These are phyloP conservation scores for Pyricularia pennisetigena DNA, from an alignment of 2,329 filamentous ascomycete genomes.

Conservation along the genomic window DNA sequence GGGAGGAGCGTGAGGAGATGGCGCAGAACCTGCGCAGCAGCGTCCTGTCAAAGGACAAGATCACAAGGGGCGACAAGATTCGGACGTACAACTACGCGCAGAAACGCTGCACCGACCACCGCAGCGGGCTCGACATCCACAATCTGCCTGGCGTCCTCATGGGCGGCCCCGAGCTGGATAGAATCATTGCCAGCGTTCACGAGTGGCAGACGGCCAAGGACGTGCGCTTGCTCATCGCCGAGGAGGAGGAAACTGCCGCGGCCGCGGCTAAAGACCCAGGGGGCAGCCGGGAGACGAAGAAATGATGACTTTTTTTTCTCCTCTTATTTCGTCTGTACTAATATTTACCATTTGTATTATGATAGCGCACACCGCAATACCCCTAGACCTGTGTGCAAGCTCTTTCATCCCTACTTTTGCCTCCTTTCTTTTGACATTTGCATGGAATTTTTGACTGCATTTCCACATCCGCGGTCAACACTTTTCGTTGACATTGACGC, in stretches of 20 bases:
- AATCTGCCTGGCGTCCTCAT: constrained; percentile 72
- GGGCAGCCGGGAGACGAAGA: constrained; percentile 12
- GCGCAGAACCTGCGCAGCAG: constrained; percentile 64
- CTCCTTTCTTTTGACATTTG: not conserved
- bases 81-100: constrained; percentile 76
- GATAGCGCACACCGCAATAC: not conserved
- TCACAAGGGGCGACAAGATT: constrained; percentile 89
- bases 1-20: constrained; percentile 78
- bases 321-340: not conserved
- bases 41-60: constrained; percentile 68
- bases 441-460: not conserved
- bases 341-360: not conserved
- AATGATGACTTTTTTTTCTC: not conserved
- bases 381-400: not conserved
- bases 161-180: constrained; percentile 61
- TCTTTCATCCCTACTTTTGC: not conserved
- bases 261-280: constrained; percentile 9
- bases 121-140: constrained; percentile 69
- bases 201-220: constrained; percentile 69
- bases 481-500: not conserved
- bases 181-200: constrained; percentile 67
- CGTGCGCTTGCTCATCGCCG: constrained; percentile 57
- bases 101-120: constrained; percentile 79
- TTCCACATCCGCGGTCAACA: not conserved
- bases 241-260: constrained; percentile 41